These are phyloP conservation scores for Cadophora gregata DNA, from an alignment of 2,329 filamentous ascomycete species.

Conservation along the genomic window DNA sequence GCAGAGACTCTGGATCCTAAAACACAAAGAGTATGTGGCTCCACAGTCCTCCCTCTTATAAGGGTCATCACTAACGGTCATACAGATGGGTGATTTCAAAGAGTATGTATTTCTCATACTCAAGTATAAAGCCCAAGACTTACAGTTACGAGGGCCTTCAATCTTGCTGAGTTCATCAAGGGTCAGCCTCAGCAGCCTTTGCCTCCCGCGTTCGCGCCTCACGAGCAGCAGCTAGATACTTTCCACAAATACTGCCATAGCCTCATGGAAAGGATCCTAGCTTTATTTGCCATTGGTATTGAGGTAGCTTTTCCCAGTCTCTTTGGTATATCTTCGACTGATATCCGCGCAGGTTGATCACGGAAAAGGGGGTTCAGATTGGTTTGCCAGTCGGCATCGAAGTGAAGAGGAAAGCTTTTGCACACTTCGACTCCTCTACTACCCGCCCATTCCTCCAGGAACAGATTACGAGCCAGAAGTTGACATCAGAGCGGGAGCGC, in stretches of 20 bases:
- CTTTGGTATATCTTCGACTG: neutral
- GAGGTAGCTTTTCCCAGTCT: constrained; percentile 50
- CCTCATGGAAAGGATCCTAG: constrained; percentile 75
- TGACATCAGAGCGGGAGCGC: constrained; percentile 87
- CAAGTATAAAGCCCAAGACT: constrained; percentile 14
- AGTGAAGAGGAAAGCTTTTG: constrained; percentile 56
- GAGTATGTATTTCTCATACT: constrained; percentile 61
- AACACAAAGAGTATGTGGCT: constrained; percentile 69
- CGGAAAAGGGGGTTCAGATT: constrained; percentile 36
- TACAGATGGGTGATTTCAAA: constrained; percentile 82
- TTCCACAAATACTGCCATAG: constrained; percentile 76
- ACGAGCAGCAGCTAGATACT: constrained; percentile 64
- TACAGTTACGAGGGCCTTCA: constrained; percentile 73
- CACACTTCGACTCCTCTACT: constrained; percentile 68
- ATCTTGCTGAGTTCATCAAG: constrained; percentile 77
- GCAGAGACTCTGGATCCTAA: constrained; percentile 86
- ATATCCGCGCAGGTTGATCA: constrained; percentile 35
- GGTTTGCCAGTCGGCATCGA: constrained; percentile 67
- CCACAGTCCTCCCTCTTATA: neutral
- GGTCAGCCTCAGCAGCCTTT: constrained; percentile 78
- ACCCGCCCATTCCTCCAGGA: constrained; percentile 59
- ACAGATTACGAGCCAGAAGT: constrained; percentile 52
- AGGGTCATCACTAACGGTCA: constrained; percentile 24
- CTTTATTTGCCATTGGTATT: constrained; percentile 79
- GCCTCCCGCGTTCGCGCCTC: constrained; percentile 64